A percentile compares a stretch with the other conserved stretches of the same genome.
These are phyloP conservation scores for Dendrocalamus sinicus DNA, from an alignment of 176 grass and related monocot genomes.

Conservation along the genomic window DNA sequence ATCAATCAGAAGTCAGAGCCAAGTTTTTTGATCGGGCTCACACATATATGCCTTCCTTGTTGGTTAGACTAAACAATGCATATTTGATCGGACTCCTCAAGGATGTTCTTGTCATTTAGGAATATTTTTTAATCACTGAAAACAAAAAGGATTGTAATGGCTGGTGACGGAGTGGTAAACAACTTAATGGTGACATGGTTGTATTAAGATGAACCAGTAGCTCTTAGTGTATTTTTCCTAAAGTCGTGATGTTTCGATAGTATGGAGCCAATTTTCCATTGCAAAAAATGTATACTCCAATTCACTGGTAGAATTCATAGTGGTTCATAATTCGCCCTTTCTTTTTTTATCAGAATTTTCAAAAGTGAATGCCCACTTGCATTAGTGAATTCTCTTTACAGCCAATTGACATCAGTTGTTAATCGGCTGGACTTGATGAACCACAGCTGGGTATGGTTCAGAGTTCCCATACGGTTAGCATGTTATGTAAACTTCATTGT, in stretches of 20 bases:
- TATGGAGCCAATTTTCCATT: neutral
- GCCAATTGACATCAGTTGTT: neutral
- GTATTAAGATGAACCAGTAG: neutral
- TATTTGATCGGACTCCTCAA: neutral
- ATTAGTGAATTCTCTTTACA: neutral
- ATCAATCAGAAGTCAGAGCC: neutral
- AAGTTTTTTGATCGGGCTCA: neutral
- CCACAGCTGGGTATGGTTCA: neutral
- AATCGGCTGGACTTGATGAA: neutral
- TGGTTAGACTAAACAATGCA: neutral
- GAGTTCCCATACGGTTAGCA: neutral
- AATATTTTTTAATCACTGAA: neutral
- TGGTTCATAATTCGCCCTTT: neutral
- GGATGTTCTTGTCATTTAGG: neutral
- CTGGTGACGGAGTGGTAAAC: neutral
- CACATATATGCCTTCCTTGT: neutral
- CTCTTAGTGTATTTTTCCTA: neutral
- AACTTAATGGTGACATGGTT: neutral
- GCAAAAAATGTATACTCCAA: neutral
- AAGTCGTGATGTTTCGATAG: neutral
- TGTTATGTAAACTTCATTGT: neutral
- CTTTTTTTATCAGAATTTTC: neutral
- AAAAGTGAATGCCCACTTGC: neutral
- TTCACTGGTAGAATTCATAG: neutral
- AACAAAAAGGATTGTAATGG: neutral